phyloP scores from a whole-genome alignment of 176 grass and related monocot species.

The Olyra latifolia region DNA sequence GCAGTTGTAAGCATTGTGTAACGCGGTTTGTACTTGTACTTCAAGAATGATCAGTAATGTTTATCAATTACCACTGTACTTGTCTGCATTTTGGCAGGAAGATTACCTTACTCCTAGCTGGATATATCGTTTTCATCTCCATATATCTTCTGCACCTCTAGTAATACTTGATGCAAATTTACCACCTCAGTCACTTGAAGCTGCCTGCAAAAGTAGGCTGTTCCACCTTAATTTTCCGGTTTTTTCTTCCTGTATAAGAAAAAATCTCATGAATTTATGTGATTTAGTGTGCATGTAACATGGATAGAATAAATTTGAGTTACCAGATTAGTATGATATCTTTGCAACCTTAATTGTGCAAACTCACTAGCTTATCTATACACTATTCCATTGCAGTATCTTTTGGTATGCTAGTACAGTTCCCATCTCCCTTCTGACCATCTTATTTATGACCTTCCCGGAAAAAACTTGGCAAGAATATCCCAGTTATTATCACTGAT shows the following conservation, averaged over 20 bases:
- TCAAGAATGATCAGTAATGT: neutral
- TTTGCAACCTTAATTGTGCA: neutral
- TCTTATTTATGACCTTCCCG: neutral
- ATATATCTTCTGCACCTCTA: conserved; percentile 63
- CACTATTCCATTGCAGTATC: neutral
- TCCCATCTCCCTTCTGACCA: neutral
- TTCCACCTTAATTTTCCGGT: conserved; percentile 1
- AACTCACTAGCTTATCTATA: neutral
- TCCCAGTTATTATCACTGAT: neutral
- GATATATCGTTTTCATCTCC: conserved; percentile 57
- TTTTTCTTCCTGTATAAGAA: conserved; percentile 11
- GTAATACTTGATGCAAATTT: conserved; percentile 98
- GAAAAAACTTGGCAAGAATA: neutral
- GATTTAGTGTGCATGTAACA: neutral
- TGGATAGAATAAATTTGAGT: neutral
- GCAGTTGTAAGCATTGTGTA: conserved; percentile 81
- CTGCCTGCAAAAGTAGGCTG: conserved; percentile 71
- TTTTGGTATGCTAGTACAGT: neutral
- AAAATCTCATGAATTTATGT: conserved; percentile 4
- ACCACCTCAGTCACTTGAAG: conserved; percentile 60
- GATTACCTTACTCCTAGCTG: conserved; percentile 68
- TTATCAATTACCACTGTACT: conserved; percentile 23
- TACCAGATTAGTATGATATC: neutral
- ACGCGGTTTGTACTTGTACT: neutral
- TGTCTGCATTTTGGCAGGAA: conserved; percentile 59